Evolutionary conservation across 352 stramenopile genomes (phyloP).

Genomic region (Globisporangium solare): DNA sequence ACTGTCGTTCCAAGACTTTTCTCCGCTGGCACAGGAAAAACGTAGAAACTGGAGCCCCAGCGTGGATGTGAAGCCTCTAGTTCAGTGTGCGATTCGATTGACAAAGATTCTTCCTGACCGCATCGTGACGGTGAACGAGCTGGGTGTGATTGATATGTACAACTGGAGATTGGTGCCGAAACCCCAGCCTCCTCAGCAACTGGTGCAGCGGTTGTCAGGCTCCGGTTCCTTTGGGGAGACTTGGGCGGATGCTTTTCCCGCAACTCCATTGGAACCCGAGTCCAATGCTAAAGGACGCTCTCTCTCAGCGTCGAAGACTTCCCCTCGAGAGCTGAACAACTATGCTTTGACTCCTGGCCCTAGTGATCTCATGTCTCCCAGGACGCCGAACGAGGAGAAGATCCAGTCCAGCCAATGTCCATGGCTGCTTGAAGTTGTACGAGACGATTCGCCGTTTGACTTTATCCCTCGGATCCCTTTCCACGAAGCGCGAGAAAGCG

Average conservation of each 20-base stretch:
- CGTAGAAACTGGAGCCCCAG: constrained; percentile 54
- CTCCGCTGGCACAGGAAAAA: constrained; percentile 45
- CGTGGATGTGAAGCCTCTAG: constrained; percentile 58
- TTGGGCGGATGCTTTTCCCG: not conserved
- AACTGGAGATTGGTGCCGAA: constrained; percentile 79
- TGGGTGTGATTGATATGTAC: constrained; percentile 83
- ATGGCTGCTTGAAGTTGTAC: constrained; percentile 64
- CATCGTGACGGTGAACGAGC: constrained; percentile 76
- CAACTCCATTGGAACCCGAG: not conserved
- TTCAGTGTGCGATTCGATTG: constrained; percentile 43
- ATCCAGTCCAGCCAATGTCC: constrained; percentile 27
- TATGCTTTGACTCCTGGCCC: not conserved
- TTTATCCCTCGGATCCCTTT: constrained; percentile 76
- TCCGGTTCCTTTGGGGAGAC: not conserved
- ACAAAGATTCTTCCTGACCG: constrained; percentile 75
- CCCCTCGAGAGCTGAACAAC: not conserved
- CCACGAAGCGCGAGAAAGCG: constrained; percentile 40
- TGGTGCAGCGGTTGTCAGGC: not conserved
- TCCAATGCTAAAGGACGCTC: not conserved
- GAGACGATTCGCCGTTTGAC: constrained; percentile 75
- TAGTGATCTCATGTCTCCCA: constrained; percentile 1
- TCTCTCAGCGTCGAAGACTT: not conserved
- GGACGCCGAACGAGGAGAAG: not conserved
- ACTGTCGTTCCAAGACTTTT: constrained; percentile 59
- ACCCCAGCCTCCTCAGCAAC: constrained; percentile 15